These are phyloP conservation scores for Erodium moschatum DNA, from an alignment of 441 rosid genomes.

Conservation along the genomic window DNA sequence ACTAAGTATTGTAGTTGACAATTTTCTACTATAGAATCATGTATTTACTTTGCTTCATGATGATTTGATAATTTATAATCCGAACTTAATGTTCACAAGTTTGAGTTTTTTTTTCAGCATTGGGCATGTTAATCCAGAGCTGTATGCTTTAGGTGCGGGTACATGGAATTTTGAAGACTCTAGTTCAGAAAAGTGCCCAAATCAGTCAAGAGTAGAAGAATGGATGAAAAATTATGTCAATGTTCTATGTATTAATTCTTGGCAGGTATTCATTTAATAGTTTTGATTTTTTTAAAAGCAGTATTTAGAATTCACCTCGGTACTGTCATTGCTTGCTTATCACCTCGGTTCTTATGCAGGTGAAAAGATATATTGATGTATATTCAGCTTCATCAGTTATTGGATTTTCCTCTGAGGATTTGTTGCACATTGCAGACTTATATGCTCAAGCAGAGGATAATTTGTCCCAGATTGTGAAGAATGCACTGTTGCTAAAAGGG, in stretches of 20 bases:
- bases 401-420: slow-evolving; percentile 89
- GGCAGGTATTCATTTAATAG: slow-evolving; percentile 60
- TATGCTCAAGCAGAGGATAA: slow-evolving; percentile 59
- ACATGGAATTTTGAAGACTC: slow-evolving; percentile 41
- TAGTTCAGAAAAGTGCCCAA: slow-evolving; percentile 20
- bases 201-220: slow-evolving; percentile 32
- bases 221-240: slow-evolving; percentile 62
- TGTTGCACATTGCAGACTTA: slow-evolving; percentile 42
- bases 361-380: slow-evolving; percentile 80
- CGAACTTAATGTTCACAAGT: not conserved
- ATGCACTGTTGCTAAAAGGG: slow-evolving; percentile 23
- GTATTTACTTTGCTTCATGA: not conserved
- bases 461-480: slow-evolving; percentile 37
- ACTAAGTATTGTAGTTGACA: not conserved
- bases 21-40: slow-evolving; percentile 1
- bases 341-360: slow-evolving; percentile 35
- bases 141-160: slow-evolving; percentile 72
- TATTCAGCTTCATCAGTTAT: slow-evolving; percentile 85
- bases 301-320: not conserved
- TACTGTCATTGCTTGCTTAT: slow-evolving; percentile 4
- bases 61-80: not conserved
- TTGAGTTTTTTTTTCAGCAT: slow-evolving; percentile 41
- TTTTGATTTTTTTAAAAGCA: not conserved
- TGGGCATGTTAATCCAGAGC: slow-evolving; percentile 87
- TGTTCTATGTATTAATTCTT: slow-evolving; percentile 73